Base-by-base conservation (phyloP, 2,329 filamentous ascomycete species). In the Zelopaecilomyces penicillatus region DNA sequence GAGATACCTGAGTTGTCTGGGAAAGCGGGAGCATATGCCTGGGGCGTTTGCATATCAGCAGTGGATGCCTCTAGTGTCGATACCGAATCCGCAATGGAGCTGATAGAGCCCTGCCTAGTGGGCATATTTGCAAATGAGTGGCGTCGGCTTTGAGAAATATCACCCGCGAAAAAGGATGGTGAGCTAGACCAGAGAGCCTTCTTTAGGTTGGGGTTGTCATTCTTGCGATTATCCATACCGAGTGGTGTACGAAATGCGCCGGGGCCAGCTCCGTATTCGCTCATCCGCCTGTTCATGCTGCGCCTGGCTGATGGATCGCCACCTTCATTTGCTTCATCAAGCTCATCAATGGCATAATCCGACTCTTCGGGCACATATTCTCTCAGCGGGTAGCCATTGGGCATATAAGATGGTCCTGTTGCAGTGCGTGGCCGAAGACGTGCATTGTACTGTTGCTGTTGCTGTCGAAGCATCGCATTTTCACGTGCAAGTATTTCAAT, bases 71-170 rank as follows among this genome's bases (percentile, higher is more conserved):
- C 76, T 26, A 78, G 65, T 7, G 68, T 55, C 4, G 69, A 61
- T 34, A 66, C 63, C 39, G 69, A 61, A 53, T 82, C 79, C 40
- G 70, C 71, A 42, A 79, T 66, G 29, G 79, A 82, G 54, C 76
- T 75, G 51, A 83, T 76, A 3, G 80, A 83, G 2, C 72, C 75
- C 52, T 83, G 80, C 10, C 80, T 73, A 28, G 78, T 80, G 29
- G 76, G 79, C 56, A 83, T 73, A 54, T 82, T 82, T 42, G 80
- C 87, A 58, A 93, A 87, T 2, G 87, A 91, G 62, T 91, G 87
- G 29, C 87, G 80, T 47, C 87, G 77, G 55, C 85, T 88, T 56
- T 89, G 84, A 9, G 82, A 78, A 30, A 80, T 70, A 49, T 86
- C 82, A 4, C 70, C 71, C 27, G 77, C 72, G 37, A 76, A 74